Evolutionary conservation across 2,329 filamentous ascomycete species (phyloP), one percentile per base, ranked within the genome.

Genomic region (Teratosphaeriaceae sp.): DNA sequence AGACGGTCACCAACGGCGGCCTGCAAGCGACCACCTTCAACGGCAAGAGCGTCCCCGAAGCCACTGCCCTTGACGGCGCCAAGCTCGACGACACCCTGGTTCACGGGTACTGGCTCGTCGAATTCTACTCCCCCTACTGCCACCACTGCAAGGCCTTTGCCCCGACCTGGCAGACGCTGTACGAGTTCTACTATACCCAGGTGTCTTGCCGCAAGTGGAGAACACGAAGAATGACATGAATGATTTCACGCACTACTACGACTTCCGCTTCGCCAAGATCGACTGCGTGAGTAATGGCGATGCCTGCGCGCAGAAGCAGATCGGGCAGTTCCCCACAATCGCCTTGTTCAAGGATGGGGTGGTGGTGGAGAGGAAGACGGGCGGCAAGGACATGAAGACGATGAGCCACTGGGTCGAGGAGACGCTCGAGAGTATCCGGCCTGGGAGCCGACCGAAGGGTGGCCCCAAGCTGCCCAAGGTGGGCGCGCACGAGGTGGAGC

Each of bases 141-240:
- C 75, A 74, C 36, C 88, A 95, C 65, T 96, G 89, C 69, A 75
- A 76, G 62, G 72, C 76, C 38, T 85, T 88, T 58, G 88, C 86
- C 40, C 92, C 92, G 6, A 82, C 79, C 39, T 96, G 80, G 73
- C 88, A 97, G 67, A 96, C 89, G 4, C 66, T 90, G 12, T 95
- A 97, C 73, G 92, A 98, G 69, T 96, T 82, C 66, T 98, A 96
- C 70, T 81, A 87, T 69, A 96, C 89, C 27, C 92, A 87, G 27
- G 82, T 56, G 83, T 84, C 13, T 69, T 82, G 38, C 66, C 72
- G 47, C 65, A 71, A 40, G 66, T 72, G 18, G 47, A 55, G 27
- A n/a, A n/a, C n/a, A 60, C 65, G 21, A 67, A 68, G 56, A 70
- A 64, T 53, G 76, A 69, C 49, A 62, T 79, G 31, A 82, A 82